Evolutionary conservation across 139 green algal species (phyloP).

Genomic region (Diplosphaera chodatii): DNA sequence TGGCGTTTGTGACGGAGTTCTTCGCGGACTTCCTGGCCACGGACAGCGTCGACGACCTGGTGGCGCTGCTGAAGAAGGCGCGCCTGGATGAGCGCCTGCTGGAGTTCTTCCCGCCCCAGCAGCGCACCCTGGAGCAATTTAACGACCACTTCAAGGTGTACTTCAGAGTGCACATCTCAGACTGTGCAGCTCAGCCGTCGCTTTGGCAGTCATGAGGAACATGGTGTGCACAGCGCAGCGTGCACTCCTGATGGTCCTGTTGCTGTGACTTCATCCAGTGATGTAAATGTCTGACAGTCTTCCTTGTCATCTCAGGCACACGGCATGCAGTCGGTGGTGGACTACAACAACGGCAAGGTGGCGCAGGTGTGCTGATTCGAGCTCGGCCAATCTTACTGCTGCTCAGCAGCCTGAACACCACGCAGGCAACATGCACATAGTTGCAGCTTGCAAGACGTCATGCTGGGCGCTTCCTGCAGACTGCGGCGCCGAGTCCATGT

Average conservation of each 20-base stretch:
- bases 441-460: no score
- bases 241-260: background rate
- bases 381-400: no score
- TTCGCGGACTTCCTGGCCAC: conserved; percentile 72
- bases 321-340: conserved; percentile 63
- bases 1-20: conserved; percentile 84
- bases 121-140: conserved; percentile 68
- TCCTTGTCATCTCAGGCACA: conserved; percentile 23
- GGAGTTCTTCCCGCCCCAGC: conserved; percentile 86
- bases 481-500: no score
- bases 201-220: no score
- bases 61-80: conserved; percentile 66
- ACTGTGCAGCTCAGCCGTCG: no score
- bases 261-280: background rate
- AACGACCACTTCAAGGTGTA: conserved; percentile 71
- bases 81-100: conserved; percentile 78
- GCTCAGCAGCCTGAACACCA: no score
- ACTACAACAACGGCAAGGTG: conserved; percentile 78
- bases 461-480: no score
- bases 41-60: conserved; percentile 56
- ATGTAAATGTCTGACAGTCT: background rate
- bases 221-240: no score
- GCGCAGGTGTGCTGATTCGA: conserved; percentile 38
- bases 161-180: no score
- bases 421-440: no score